Conservation (phyloP, 805 yeast species). For the Vanderwaltozyma tropicalis region DNA sequence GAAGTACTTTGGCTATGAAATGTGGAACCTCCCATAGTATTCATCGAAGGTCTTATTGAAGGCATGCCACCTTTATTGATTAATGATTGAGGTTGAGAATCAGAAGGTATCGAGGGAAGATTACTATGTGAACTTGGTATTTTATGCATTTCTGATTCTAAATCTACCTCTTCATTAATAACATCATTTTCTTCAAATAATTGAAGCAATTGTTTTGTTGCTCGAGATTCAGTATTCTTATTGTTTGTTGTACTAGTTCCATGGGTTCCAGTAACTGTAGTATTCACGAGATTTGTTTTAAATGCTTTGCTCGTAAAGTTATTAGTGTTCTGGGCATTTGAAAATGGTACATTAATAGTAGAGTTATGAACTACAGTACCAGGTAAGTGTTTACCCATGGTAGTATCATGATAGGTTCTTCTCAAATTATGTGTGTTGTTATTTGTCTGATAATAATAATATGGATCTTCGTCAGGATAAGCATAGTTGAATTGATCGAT, state of each 20-base stretch:
- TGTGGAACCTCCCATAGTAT: background rate
- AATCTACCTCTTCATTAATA: constrained; percentile 13
- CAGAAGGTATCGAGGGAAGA: background rate
- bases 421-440: constrained; percentile 7
- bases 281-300: constrained; percentile 7
- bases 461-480: constrained; percentile 27
- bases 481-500: constrained; percentile 22
- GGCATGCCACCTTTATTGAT: background rate
- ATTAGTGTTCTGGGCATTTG: constrained; percentile 11
- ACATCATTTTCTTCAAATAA: constrained; percentile 49
- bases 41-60: constrained; percentile 1
- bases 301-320: constrained; percentile 15
- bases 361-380: constrained; percentile 19
- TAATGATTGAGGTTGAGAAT: background rate
- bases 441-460: constrained; percentile 18
- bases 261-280: constrained; percentile 26
- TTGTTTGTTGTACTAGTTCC: constrained; percentile 4
- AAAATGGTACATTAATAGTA: constrained; percentile 19
- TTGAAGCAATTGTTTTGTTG: constrained; percentile 64
- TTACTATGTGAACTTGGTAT: background rate
- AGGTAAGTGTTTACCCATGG: constrained; percentile 22
- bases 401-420: constrained; percentile 21
- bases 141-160: constrained; percentile 10
- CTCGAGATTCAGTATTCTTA: constrained; percentile 17
- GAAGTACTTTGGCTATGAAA: constrained; percentile 24